Base-by-base conservation (phyloP, 306 rosid species). In the Gastrolobium bilobum region DNA sequence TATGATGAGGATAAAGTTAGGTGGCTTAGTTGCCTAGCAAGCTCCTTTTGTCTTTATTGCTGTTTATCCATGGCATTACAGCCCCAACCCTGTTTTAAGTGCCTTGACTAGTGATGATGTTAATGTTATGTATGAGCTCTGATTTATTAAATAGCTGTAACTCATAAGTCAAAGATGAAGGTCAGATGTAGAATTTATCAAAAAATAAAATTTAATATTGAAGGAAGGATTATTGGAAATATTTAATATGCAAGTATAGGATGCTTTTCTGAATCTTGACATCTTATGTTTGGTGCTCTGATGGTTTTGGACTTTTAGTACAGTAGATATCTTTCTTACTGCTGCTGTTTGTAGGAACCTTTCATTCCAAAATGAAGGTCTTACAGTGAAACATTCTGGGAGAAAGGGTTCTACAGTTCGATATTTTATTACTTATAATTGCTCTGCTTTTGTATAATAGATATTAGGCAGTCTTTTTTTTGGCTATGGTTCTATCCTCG, bases 301-400 rank as follows among this genome's bases (percentile, higher is more conserved):
- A 34, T 67, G 26, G 61, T 42, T 68, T 35, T 7, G 38, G 54
- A 20, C 29, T 62, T 76, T 20, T 59, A 2, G 38, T 39, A 13
- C 14, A 42, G 40, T 77, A 6, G 26, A 50, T 63, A 40, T 66
- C 35, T 13, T 30, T n/a, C 15, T 20, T 53, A 40, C 13, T 61
- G 57, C 47, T 66, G 13, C 65, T 4, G 48, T 9, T 71, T 33
- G 20, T 15, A 15, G 39, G 50, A 63, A 20, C 57, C 7, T 26
- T 31, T 67, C 56, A 47, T 75, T 75, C 67, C 58, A 53, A 68
- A 81, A 26, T 50, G 57, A 60, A 42, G 74, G 61, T 56, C 64
- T 65, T 66, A 20, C 13, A 3, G 26, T 53, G 37, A 57, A 39
- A 15, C n/a, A 26, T 37, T 77, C 1, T n/a, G 20, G 31, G 43